These are phyloP conservation scores for Tolypocladium tropicale DNA, from an alignment of 2,329 filamentous ascomycete genomes.

Conservation along the genomic window DNA sequence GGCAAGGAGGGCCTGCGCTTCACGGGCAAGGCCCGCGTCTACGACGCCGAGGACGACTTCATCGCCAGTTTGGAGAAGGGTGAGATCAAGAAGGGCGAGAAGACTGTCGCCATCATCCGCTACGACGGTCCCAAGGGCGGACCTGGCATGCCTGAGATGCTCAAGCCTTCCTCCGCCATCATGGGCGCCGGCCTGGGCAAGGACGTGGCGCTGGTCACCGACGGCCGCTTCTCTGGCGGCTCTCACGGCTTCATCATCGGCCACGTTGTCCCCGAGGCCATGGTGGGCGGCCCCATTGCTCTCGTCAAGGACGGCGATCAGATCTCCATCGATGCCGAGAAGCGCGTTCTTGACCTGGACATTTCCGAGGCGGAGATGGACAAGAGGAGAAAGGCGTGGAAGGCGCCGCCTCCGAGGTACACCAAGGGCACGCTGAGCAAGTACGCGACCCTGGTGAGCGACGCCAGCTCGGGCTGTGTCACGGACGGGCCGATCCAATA, in stretches of 20 bases:
- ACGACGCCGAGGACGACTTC: conserved; percentile 74
- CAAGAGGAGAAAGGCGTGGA: conserved; percentile 49
- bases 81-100: conserved; percentile 73
- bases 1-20: conserved; percentile 86
- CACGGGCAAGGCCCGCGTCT: conserved; percentile 70
- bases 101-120: conserved; percentile 82
- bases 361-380: conserved; percentile 56
- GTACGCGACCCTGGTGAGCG: conserved; percentile 51
- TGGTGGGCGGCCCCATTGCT: conserved; percentile 75
- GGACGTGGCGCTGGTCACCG: conserved; percentile 64
- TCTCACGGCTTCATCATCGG: conserved; percentile 82
- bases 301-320: conserved; percentile 72
- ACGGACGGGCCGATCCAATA: conserved; percentile 31
- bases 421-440: conserved; percentile 59
- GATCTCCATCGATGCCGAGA: conserved; percentile 74
- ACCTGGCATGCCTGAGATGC: conserved; percentile 89
- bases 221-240: conserved; percentile 70
- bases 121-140: conserved; percentile 92
- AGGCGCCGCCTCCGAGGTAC: conserved; percentile 46
- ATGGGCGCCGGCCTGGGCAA: conserved; percentile 81
- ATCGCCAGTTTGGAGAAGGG: conserved; percentile 68
- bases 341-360: conserved; percentile 56
- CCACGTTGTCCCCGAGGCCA: conserved; percentile 79
- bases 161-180: conserved; percentile 85
- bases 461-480: conserved; percentile 50